Evolutionary conservation across 805 yeast species (phyloP).

Genomic region (Metschnikowia gruessii): DNA sequence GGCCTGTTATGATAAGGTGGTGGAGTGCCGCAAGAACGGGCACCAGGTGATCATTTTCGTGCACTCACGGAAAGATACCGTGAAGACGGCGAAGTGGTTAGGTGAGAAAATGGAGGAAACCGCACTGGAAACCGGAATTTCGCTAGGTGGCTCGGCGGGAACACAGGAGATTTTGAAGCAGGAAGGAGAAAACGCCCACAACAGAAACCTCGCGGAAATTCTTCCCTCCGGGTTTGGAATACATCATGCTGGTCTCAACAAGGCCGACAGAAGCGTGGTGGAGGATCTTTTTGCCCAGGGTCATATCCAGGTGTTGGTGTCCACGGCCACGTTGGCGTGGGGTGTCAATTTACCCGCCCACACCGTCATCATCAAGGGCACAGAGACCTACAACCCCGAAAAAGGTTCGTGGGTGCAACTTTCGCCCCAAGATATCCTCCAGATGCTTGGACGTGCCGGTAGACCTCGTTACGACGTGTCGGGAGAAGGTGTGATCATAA

Average conservation of each 20-base stretch:
- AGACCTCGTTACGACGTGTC: conserved; percentile 89
- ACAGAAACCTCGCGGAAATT: conserved; percentile 54
- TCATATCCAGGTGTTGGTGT: conserved; percentile 70
- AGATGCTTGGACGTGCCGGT: conserved; percentile 98
- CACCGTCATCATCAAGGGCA: conserved; percentile 83
- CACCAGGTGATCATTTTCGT: conserved; percentile 89
- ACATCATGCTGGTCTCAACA: conserved; percentile 87
- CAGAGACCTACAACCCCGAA: conserved; percentile 90
- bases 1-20: conserved; percentile 74
- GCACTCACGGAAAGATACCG: conserved; percentile 91
- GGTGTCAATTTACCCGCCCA: conserved; percentile 84
- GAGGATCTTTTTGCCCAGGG: conserved; percentile 91
- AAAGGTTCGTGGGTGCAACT: conserved; percentile 84
- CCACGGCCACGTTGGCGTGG: conserved; percentile 86
- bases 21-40: conserved; percentile 56
- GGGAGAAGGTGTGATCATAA: conserved; percentile 93
- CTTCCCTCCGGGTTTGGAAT: conserved; percentile 76
- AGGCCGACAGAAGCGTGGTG: conserved; percentile 68
- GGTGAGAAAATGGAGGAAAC: conserved; percentile 58
- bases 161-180: conserved; percentile 58
- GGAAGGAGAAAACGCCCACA: conserved; percentile 58
- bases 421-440: conserved; percentile 93
- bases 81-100: conserved; percentile 74
- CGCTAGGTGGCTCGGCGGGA: conserved; percentile 41
- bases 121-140: conserved; percentile 42